A percentile compares a stretch with the other conserved stretches of the same genome.
phyloP scores from a whole-genome alignment of 768 basidiomycete genomes.

The Grammothele lineata region DNA sequence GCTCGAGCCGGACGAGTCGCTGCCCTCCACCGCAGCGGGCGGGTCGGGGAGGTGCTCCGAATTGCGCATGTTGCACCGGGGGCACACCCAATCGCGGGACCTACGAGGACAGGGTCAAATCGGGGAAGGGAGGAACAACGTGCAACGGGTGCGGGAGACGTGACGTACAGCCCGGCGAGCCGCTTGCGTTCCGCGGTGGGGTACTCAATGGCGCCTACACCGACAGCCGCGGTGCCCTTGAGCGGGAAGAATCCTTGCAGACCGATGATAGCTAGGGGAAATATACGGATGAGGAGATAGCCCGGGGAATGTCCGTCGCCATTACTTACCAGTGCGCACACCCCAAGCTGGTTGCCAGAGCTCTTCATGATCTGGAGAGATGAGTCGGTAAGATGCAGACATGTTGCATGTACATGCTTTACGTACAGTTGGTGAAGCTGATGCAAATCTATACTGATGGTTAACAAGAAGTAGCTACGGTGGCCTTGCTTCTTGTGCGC shows the following conservation, averaged over 20 bases:
- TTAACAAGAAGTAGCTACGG: conserved; percentile 4
- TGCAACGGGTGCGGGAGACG: not conserved
- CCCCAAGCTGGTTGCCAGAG: conserved; percentile 99
- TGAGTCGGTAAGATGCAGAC: too few species aligned
- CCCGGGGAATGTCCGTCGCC: conserved; percentile 1
- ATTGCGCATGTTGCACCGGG: conserved; percentile 67
- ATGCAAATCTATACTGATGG: conserved; percentile 82
- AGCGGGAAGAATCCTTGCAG: conserved; percentile 87
- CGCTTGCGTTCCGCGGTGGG: conserved; percentile 72
- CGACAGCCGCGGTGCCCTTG: conserved; percentile 81
- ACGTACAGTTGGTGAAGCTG: conserved; percentile 85
- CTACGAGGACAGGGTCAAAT: conserved; percentile 33
- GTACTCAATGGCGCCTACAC: conserved; percentile 84
- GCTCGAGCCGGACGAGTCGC: not conserved
- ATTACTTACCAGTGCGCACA: conserved; percentile 75
- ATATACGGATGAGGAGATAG: conserved; percentile 1
- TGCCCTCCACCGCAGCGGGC: conserved; percentile 14
- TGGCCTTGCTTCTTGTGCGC: conserved; percentile 16
- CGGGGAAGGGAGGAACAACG: conserved; percentile 3
- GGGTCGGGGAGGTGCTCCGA: conserved; percentile 70
- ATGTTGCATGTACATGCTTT: too few species aligned
- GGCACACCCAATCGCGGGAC: conserved; percentile 78
- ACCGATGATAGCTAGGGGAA: conserved; percentile 78
- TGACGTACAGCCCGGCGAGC: conserved; percentile 66
- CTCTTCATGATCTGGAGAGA: conserved; percentile 80